A percentile compares a stretch with the other conserved stretches of the same genome.
phyloP scores from a whole-genome alignment of 805 yeast genomes.

The Metschnikowia anglica region DNA sequence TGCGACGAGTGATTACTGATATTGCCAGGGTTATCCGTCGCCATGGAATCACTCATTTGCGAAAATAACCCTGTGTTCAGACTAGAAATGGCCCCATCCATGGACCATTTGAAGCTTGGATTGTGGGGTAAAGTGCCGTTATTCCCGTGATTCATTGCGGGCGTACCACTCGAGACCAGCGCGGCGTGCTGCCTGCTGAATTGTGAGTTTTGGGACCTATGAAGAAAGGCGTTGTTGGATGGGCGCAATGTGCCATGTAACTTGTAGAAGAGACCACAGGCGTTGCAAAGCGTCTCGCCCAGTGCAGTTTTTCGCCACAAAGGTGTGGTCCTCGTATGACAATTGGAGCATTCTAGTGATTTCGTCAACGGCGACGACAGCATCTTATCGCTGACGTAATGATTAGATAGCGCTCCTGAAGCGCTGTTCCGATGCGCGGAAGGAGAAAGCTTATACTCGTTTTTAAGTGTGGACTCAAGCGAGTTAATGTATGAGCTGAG shows the following conservation, averaged over 20 bases:
- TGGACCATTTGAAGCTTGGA: constrained; percentile 10
- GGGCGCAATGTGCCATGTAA: constrained; percentile 47
- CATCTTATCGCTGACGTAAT: constrained; percentile 14
- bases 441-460: constrained; percentile 22
- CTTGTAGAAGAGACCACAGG: constrained; percentile 47
- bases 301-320: constrained; percentile 44
- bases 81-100: constrained; percentile 14
- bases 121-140: neutral
- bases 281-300: constrained; percentile 46
- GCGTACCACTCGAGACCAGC: neutral
- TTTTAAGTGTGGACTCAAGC: constrained; percentile 36
- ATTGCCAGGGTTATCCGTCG: neutral
- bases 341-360: constrained; percentile 40
- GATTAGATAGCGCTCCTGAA: constrained; percentile 10
- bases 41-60: constrained; percentile 8
- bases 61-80: constrained; percentile 15
- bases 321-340: constrained; percentile 46
- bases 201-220: neutral
- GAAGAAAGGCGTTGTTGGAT: constrained; percentile 23
- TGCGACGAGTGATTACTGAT: neutral
- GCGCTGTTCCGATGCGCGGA: constrained; percentile 10
- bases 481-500: constrained; percentile 40
- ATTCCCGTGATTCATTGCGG: neutral
- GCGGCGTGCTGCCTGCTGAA: neutral
- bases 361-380: constrained; percentile 17